Evolutionary conservation across 495 filamentous ascomycete species (phyloP).

Genomic region (Penicillium coprophilum): DNA sequence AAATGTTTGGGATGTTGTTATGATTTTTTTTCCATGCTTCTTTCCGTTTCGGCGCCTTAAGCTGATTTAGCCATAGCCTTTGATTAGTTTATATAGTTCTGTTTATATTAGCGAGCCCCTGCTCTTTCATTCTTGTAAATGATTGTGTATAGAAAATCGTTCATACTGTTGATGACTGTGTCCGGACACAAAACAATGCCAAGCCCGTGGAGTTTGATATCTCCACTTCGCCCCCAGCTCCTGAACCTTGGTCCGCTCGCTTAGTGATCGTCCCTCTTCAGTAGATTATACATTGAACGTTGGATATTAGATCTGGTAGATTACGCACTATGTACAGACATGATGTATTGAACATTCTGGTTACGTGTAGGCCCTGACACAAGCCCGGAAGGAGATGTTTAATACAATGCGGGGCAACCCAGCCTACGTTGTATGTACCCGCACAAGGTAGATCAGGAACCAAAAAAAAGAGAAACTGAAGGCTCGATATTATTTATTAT

Average conservation of each 20-base stretch:
- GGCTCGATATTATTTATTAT: slow-evolving; percentile 13
- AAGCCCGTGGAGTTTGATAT: not conserved
- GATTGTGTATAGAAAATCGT: not conserved
- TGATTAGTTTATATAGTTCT: not conserved
- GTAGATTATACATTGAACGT: not conserved
- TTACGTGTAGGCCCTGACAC: not conserved
- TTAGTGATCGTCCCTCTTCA: slow-evolving; percentile 8
- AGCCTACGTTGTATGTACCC: not conserved
- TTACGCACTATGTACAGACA: not conserved
- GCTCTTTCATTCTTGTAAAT: not conserved
- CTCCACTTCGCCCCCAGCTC: slow-evolving; percentile 11
- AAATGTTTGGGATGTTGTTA: slow-evolving; percentile 12
- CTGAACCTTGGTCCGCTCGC: not conserved
- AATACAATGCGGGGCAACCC: not conserved
- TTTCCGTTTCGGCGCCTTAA: not conserved
- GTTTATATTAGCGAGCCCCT: slow-evolving; percentile 3
- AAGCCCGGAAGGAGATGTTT: not conserved
- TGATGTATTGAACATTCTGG: not conserved
- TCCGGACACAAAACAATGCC: slow-evolving; percentile 1
- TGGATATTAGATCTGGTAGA: not conserved
- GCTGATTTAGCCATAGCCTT: slow-evolving; percentile 7
- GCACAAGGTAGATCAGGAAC: slow-evolving; percentile 2
- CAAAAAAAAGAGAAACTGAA: not conserved
- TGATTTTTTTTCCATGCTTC: not conserved
- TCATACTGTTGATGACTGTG: not conserved